These are phyloP conservation scores for Mangifera indica DNA, from an alignment of 345 rosid species.

Conservation along the genomic window DNA sequence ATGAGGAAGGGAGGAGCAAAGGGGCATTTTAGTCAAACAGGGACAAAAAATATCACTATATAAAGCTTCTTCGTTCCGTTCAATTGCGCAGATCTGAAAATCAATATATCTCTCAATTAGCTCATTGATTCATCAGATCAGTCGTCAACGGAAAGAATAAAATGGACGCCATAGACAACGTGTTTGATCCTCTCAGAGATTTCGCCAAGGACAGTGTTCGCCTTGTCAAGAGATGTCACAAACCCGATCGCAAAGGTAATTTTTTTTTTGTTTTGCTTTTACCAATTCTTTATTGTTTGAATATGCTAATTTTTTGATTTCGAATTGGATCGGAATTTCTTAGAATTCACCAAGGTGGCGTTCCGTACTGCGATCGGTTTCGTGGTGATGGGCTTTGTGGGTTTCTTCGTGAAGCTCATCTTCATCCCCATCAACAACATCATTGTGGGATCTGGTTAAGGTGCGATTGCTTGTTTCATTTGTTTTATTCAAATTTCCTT, in stretches of 20 bases:
- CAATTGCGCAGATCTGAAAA: neutral
- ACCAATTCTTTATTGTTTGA: neutral
- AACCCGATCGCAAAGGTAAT: slow-evolving; percentile 74
- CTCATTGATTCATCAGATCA: neutral
- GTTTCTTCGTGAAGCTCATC: slow-evolving; percentile 74
- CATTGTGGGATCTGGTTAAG: slow-evolving; percentile 35
- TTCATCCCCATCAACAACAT: slow-evolving; percentile 71
- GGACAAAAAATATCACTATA: neutral
- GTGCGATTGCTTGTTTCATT: neutral
- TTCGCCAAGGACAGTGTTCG: slow-evolving; percentile 76
- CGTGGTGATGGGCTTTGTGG: slow-evolving; percentile 81
- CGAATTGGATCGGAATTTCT: neutral
- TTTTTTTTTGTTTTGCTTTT: neutral
- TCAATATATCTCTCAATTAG: neutral
- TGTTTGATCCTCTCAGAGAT: slow-evolving; percentile 72
- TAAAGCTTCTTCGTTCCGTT: neutral
- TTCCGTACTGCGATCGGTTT: slow-evolving; percentile 82
- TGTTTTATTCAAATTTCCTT: neutral
- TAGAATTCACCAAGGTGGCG: slow-evolving; percentile 80
- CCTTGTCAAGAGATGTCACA: slow-evolving; percentile 79
- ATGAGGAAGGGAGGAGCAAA: neutral
- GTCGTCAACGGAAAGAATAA: neutral
- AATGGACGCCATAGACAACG: slow-evolving; percentile 78
- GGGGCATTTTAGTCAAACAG: slow-evolving; percentile 22
- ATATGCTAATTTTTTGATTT: neutral